Evolutionary conservation across 2,329 filamentous ascomycete species (phyloP), one percentile per base, ranked within the genome.

Genomic region (Aspergillus novofumigatus): DNA sequence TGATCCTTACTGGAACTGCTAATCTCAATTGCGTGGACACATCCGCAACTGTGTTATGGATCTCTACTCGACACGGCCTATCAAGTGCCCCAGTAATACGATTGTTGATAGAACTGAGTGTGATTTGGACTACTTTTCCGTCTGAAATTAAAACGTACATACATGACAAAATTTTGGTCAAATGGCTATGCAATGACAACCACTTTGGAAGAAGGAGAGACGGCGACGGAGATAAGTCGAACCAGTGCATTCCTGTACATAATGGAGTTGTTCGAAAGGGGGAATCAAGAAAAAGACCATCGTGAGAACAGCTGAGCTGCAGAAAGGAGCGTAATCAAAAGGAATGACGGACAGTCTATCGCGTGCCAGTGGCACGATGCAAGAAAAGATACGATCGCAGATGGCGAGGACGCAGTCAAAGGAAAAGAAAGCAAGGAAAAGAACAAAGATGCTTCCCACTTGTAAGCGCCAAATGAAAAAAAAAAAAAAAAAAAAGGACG

Each of bases 391-490:
- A 53, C 53, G 53, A 41, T 52, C 23, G 32, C 26, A 42, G 42
- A 58, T 35, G 48, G 45, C 52, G 53, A 48, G 41, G 51, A 56
- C 47, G 50, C 57, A 65, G 59, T 59, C 60, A 55, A 61, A 17
- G 21, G 58, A 55, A 62, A 62, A 57, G 60, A 57, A 58, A 59
- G 52, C 47, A 58, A 53, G 56, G 49, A 52, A 60, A 59, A 47
- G 50, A 48, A 41, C 29, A 52, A 28, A 51, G 32, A 47, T 17
- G 41, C 59, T 60, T 62, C 63, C 65, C 59, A 61, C 65, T 69
- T 65, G 57, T 51, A 62, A 67, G 66, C 69, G 70, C 68, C 70
- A 60, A 65, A 45, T 20, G 8, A 45, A 55, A 51, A 60, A 68
- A n/a, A n/a, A n/a, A n/a, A n/a, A n/a, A n/a, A n/a, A n/a, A 53